Evolutionary conservation across 495 filamentous ascomycete genomes (phyloP).

Genomic region (Saxophila tyrrhenica): DNA sequence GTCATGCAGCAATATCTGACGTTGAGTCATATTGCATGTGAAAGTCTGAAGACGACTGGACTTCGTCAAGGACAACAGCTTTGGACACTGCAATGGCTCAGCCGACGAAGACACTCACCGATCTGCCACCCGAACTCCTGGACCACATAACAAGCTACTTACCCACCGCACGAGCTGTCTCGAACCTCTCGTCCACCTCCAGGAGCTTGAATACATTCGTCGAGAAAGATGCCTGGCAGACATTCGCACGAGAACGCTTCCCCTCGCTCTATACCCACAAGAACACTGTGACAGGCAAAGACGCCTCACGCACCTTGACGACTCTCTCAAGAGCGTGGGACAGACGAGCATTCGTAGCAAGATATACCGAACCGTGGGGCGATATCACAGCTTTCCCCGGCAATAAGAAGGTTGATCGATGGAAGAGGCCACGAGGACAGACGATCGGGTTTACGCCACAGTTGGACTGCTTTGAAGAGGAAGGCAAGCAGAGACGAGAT

Average conservation of each 20-base stretch:
- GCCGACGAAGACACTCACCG: conserved; percentile 24
- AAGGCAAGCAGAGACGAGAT: conserved; percentile 41
- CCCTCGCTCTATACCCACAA: conserved; percentile 28
- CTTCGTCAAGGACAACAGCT: too few relatives aligned
- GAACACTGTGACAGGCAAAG: conserved; percentile 29
- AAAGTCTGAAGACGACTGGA: too few relatives aligned
- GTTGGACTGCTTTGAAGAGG: conserved; percentile 49
- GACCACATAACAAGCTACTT: conserved; percentile 43
- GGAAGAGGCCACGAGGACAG: conserved; percentile 36
- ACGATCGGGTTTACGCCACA: conserved; percentile 54
- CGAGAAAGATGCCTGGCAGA: conserved; percentile 44
- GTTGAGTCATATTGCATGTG: too few relatives aligned
- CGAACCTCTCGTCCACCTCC: conserved; percentile 39
- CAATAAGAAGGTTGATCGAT: conserved; percentile 17
- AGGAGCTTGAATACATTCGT: conserved; percentile 40
- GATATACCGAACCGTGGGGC: conserved; percentile 38
- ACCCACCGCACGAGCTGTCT: conserved; percentile 40
- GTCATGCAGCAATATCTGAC: too few relatives aligned
- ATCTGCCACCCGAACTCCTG: conserved; percentile 54
- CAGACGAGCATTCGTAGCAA: conserved; percentile 45
- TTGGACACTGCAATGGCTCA: too few relatives aligned
- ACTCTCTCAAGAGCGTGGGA: conserved; percentile 50
- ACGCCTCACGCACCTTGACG: conserved; percentile 45
- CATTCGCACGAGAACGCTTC: conserved; percentile 47
- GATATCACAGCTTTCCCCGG: conserved; percentile 17